Conservation (phyloP, 2,329 filamentous ascomycete genomes). For the Thielaviopsis cerberus region DNA sequence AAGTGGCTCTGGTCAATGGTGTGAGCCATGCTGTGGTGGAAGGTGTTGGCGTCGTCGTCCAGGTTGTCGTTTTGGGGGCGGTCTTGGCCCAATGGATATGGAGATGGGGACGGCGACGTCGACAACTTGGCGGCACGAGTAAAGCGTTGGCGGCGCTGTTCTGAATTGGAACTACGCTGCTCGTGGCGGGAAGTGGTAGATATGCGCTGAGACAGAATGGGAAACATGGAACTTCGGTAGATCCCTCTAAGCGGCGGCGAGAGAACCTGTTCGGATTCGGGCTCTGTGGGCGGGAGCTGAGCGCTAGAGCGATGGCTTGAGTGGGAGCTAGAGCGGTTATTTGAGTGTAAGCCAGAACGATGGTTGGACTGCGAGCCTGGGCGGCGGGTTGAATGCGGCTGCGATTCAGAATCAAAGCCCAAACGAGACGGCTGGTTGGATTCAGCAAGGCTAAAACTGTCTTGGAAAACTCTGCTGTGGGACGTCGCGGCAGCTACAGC, state of each 20-base stretch:
- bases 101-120: no score
- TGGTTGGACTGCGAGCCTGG: no score
- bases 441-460: neutral
- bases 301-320: neutral
- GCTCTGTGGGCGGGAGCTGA: neutral
- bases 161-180: no score
- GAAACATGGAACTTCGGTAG: constrained; percentile 25
- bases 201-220: constrained; percentile 17
- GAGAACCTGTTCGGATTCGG: neutral
- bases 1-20: constrained; percentile 11
- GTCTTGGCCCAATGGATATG: no score
- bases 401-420: neutral
- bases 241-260: constrained; percentile 12
- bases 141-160: neutral
- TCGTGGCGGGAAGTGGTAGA: neutral
- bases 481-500: constrained; percentile 2
- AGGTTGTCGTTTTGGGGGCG: neutral
- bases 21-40: constrained; percentile 11
- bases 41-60: neutral
- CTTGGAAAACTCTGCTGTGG: neutral
- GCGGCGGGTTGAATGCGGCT: no score
- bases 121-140: no score
- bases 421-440: neutral
- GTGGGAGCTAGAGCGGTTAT: neutral
- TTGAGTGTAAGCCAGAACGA: neutral